These are phyloP conservation scores for Infundibulicybe gibba DNA, from an alignment of 768 basidiomycete genomes.

Conservation along the genomic window DNA sequence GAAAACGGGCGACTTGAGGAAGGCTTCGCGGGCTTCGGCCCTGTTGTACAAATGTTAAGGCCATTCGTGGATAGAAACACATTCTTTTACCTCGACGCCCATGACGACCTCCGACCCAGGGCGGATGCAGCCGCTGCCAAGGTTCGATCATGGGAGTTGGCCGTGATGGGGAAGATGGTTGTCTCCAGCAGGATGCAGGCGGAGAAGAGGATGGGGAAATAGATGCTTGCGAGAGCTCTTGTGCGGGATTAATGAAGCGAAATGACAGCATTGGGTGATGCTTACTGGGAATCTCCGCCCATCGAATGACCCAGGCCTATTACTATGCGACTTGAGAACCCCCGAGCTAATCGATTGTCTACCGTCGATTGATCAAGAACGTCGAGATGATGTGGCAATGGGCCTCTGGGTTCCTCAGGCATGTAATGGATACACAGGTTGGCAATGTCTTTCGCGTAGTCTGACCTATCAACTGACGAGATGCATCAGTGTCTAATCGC, in stretches of 20 bases:
- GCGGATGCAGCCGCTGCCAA: constrained; percentile 7
- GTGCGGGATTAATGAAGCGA: not conserved
- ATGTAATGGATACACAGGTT: constrained; percentile 20
- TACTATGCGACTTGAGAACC: constrained; percentile 12
- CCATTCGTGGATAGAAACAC: not conserved
- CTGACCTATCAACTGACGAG: constrained; percentile 17
- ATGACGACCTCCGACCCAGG: constrained; percentile 15
- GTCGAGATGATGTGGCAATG: constrained; percentile 8
- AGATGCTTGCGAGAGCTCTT: constrained; percentile 15
- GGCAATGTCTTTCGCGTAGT: constrained; percentile 21
- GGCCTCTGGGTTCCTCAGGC: constrained; percentile 11
- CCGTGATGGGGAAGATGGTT: not conserved
- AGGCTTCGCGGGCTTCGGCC: constrained; percentile 15
- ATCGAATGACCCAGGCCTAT: constrained; percentile 19
- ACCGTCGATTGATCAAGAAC: not conserved
- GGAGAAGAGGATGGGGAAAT: constrained; percentile 10
- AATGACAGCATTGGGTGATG: not conserved
- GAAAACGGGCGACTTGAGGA: constrained; percentile 16
- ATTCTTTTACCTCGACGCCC: constrained; percentile 16
- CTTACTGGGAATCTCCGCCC: constrained; percentile 19
- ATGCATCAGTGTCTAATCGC: not conserved
- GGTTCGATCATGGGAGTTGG: constrained; percentile 1
- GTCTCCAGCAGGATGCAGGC: constrained; percentile 2
- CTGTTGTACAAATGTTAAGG: constrained; percentile 3
- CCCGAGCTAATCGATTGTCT: constrained; percentile 6